A percentile compares a stretch with the other conserved stretches of the same genome.
Evolutionary conservation across 129 eudicot species (phyloP).

Genomic region (Ambrosia artemisiifolia): DNA sequence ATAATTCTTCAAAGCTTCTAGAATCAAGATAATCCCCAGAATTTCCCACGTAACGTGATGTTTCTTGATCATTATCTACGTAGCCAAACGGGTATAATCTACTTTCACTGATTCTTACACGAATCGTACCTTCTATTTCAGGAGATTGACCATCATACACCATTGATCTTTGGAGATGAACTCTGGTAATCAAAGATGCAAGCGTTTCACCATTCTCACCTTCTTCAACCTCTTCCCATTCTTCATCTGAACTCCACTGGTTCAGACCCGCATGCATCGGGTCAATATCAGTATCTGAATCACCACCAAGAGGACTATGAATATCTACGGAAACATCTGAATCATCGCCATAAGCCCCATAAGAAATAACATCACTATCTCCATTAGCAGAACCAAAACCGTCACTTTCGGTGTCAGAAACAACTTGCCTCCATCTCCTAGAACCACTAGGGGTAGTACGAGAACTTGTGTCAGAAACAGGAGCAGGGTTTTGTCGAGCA

Average conservation of each 20-base stretch:
- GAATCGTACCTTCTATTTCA: slow-evolving; percentile 37
- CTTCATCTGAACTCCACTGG: slow-evolving; percentile 67
- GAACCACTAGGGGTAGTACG: slow-evolving; percentile 68
- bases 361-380: slow-evolving; percentile 60
- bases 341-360: slow-evolving; percentile 49
- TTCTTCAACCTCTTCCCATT: slow-evolving; percentile 47
- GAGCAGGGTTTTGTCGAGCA: slow-evolving; percentile 54
- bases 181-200: slow-evolving; percentile 32
- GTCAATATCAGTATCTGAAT: slow-evolving; percentile 72
- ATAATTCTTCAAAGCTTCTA: slow-evolving; percentile 58
- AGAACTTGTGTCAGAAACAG: slow-evolving; percentile 40
- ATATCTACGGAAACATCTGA: slow-evolving; percentile 69
- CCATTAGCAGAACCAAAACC: slow-evolving; percentile 67
- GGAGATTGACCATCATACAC: slow-evolving; percentile 20
- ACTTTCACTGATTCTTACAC: slow-evolving; percentile 45
- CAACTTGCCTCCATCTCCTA: slow-evolving; percentile 60
- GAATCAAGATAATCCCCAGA: slow-evolving; percentile 62
- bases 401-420: slow-evolving; percentile 80
- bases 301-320: slow-evolving; percentile 40
- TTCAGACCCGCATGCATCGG: slow-evolving; percentile 85
- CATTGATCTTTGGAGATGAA: slow-evolving; percentile 36
- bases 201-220: slow-evolving; percentile 32
- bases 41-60: slow-evolving; percentile 38
- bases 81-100: slow-evolving; percentile 30
- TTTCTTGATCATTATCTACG: slow-evolving; percentile 23